A percentile compares a stretch with the other conserved stretches of the same genome.
Evolutionary conservation across 176 grass and related monocot genomes (phyloP).

Genomic region (Hsuehochloa calcarea): DNA sequence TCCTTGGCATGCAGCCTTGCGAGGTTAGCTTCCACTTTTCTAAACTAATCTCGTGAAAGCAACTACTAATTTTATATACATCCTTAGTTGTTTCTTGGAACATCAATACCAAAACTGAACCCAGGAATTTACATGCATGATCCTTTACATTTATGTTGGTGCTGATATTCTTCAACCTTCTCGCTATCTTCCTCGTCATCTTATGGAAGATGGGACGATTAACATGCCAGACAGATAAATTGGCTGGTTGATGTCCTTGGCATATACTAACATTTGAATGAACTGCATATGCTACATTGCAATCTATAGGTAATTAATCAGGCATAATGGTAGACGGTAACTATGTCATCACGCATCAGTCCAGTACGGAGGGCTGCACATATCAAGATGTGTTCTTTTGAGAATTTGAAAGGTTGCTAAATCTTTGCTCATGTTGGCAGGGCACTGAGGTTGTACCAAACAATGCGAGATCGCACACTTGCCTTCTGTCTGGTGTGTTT

Average conservation of each 20-base stretch:
- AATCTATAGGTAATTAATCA: neutral
- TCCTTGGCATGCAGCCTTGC: constrained; percentile 95
- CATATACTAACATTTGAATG: neutral
- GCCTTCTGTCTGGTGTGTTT: constrained; percentile 78
- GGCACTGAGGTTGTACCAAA: constrained; percentile 81
- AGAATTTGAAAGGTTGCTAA: constrained; percentile 5
- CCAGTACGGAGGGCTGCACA: neutral
- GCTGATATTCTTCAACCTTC: neutral
- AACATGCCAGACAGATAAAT: neutral
- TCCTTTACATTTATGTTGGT: neutral
- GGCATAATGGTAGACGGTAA: neutral
- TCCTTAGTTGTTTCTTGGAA: neutral
- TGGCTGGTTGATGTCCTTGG: neutral
- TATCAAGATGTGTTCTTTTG: neutral
- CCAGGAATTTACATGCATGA: neutral
- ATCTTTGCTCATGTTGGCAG: constrained; percentile 37
- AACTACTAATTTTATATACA: neutral
- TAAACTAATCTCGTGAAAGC: neutral
- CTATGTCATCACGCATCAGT: neutral
- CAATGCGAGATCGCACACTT: constrained; percentile 90
- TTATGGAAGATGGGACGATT: neutral
- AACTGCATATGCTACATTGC: neutral
- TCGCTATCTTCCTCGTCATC: neutral
- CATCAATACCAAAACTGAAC: neutral
- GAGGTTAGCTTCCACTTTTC: constrained; percentile 61